Evolutionary conservation across 345 rosid species (phyloP).

Genomic region (Sisymbrium irio): DNA sequence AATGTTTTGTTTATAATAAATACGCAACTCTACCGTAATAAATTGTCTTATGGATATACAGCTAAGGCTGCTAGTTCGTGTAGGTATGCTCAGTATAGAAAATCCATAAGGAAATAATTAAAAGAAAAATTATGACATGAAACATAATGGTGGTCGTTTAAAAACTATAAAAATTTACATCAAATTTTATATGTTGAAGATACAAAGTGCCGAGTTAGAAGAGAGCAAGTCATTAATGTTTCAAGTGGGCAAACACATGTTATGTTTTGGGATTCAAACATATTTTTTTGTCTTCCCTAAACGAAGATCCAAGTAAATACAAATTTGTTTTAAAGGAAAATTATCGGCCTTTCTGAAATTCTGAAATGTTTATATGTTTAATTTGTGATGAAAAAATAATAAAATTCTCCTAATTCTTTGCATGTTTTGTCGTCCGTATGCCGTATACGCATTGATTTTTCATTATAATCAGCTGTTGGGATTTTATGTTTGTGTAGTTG

Average conservation of each 20-base stretch:
- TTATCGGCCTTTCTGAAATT: neutral
- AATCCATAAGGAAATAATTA: conserved; percentile 5
- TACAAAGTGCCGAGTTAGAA: conserved; percentile 34
- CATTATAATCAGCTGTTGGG: neutral
- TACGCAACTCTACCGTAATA: conserved; percentile 9
- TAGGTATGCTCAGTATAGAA: conserved; percentile 12
- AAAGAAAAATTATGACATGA: conserved; percentile 19
- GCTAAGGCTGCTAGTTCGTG: conserved; percentile 30
- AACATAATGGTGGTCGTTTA: conserved; percentile 29
- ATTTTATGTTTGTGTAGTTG: conserved; percentile 10
- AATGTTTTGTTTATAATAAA: neutral
- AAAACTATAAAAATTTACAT: neutral
- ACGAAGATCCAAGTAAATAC: neutral
- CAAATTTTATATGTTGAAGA: conserved; percentile 22
- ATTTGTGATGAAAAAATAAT: neutral
- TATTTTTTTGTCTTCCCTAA: neutral
- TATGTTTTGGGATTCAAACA: conserved; percentile 22
- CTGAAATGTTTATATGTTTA: neutral
- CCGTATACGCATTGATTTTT: neutral
- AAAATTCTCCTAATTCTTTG: neutral
- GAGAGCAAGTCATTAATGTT: conserved; percentile 35
- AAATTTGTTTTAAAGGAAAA: neutral
- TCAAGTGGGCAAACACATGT: conserved; percentile 36
- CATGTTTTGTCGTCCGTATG: neutral
- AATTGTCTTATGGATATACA: conserved; percentile 18